These are phyloP conservation scores for Neurospora sp. DNA, from an alignment of 2,329 filamentous ascomycete genomes.

Conservation along the genomic window DNA sequence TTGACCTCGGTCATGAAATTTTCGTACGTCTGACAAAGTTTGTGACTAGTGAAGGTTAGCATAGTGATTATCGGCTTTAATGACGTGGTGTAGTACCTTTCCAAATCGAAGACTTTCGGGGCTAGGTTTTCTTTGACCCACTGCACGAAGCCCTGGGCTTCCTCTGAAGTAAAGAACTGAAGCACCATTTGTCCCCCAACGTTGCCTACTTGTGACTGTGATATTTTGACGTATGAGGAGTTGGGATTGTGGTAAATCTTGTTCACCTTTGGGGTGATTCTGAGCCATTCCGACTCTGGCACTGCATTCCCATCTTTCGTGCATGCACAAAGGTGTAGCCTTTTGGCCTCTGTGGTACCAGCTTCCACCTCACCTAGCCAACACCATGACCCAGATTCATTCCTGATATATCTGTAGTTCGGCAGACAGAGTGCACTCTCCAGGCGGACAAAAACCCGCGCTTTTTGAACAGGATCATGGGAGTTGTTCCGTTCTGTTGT, in stretches of 20 bases:
- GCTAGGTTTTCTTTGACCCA: conserved; percentile 4
- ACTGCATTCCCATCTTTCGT: too few species aligned
- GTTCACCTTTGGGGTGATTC: conserved; percentile 7
- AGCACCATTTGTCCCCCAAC: conserved; percentile 3
- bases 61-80: not conserved
- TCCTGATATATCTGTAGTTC: conserved; percentile 3
- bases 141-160: conserved; percentile 5
- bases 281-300: conserved; percentile 9
- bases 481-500: conserved; percentile 2
- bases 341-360: too few species aligned
- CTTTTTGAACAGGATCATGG: not conserved
- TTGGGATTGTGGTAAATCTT: conserved; percentile 5
- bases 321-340: too few species aligned
- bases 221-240: conserved; percentile 8
- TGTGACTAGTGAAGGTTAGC: conserved; percentile 1
- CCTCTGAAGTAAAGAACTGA: conserved; percentile 1
- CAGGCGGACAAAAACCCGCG: not conserved
- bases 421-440: conserved; percentile 8
- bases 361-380: too few species aligned
- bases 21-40: conserved; percentile 2
- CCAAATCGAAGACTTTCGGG: not conserved
- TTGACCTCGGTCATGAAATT: not conserved
- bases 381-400: too few species aligned
- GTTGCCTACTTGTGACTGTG: conserved; percentile 4
- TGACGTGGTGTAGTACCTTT: not conserved